Evolutionary conservation across 148 eudicot species (phyloP).

Genomic region (Cornus controversa): DNA sequence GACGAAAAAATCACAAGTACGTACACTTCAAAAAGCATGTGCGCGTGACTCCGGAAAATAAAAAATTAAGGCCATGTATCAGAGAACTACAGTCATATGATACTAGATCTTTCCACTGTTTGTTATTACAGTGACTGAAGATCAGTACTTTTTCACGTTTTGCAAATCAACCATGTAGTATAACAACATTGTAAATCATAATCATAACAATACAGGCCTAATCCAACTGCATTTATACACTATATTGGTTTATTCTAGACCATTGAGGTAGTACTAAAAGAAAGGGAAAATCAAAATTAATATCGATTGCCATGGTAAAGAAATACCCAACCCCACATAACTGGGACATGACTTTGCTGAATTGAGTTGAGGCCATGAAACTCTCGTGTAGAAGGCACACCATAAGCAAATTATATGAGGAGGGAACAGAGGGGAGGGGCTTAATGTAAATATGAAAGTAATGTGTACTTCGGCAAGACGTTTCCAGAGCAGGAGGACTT

Average conservation of each 20-base stretch:
- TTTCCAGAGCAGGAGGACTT: constrained; percentile 56
- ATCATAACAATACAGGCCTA: not conserved
- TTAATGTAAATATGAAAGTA: not conserved
- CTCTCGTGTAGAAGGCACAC: not conserved
- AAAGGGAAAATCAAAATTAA: not conserved
- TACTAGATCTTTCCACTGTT: too few relatives aligned
- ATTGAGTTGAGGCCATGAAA: too few relatives aligned
- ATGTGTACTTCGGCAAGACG: constrained; percentile 65
- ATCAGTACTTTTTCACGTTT: not conserved
- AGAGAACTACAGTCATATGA: not conserved
- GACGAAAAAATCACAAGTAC: not conserved
- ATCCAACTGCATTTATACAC: not conserved
- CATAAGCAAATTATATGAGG: not conserved
- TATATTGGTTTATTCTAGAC: too few relatives aligned
- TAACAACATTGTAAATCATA: not conserved
- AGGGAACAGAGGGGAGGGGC: not conserved
- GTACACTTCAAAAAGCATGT: not conserved
- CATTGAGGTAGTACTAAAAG: not conserved
- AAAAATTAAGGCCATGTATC: not conserved
- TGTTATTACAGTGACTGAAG: not conserved
- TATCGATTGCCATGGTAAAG: not conserved
- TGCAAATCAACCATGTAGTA: not conserved
- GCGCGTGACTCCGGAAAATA: not conserved
- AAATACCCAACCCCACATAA: not conserved
- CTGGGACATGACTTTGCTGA: too few relatives aligned